A percentile compares a stretch with the other conserved stretches of the same genome.
Conservation (phyloP, 2,329 filamentous ascomycete species). For the Ceratocystis destructans region DNA sequence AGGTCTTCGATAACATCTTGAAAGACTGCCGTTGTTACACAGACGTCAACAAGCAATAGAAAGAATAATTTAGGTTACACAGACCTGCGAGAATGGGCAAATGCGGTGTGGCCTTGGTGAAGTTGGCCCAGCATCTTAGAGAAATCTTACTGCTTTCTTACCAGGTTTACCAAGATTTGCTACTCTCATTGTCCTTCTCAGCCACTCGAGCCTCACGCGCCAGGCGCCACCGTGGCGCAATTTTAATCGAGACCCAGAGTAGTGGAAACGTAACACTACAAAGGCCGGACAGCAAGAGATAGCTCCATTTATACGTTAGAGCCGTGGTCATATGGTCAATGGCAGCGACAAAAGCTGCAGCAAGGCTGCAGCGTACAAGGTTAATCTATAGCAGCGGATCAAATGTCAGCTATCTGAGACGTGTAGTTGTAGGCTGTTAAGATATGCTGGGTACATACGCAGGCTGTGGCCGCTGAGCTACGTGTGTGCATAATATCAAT, state of each 20-base stretch:
- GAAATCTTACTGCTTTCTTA: not conserved
- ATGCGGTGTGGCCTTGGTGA: too few relatives aligned
- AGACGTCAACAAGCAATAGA: not conserved
- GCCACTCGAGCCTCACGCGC: constrained; percentile 7
- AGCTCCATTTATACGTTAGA: constrained; percentile 21
- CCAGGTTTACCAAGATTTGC: not conserved
- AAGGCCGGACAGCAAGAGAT: constrained; percentile 21
- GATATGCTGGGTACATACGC: constrained; percentile 19
- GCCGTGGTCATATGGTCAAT: constrained; percentile 24
- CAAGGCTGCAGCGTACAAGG: constrained; percentile 24
- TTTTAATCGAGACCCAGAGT: constrained; percentile 22
- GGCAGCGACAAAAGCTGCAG: constrained; percentile 23
- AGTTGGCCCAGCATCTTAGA: too few relatives aligned
- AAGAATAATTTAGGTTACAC: not conserved
- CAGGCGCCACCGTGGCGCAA: constrained; percentile 21
- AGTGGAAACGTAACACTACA: constrained; percentile 20
- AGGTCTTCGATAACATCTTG: too few relatives aligned
- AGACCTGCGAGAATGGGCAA: too few relatives aligned
- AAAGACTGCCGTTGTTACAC: not conserved
- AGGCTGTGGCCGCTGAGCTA: constrained; percentile 25
- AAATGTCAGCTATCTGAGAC: too few relatives aligned
- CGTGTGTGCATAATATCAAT: constrained; percentile 25
- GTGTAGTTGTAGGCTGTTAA: not conserved
- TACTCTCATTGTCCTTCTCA: too few relatives aligned
- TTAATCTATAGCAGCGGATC: constrained; percentile 22